Evolutionary conservation across 139 green algal species (phyloP).

Genomic region (Chlorella ohadii): DNA sequence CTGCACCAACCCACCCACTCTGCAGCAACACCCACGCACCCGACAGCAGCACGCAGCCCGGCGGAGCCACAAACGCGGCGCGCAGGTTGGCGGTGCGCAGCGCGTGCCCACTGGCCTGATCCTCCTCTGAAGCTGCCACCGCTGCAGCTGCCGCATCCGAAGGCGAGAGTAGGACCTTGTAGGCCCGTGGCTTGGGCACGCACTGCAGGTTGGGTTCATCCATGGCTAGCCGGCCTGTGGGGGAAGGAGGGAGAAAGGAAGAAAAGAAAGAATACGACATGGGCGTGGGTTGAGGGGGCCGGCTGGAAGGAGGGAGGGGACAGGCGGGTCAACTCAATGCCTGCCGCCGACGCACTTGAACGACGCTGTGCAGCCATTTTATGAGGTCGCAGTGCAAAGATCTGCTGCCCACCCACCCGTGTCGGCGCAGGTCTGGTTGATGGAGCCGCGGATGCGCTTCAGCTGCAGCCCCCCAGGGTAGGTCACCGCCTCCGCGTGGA

Average conservation of each 20-base stretch:
- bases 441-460: conserved; percentile 63
- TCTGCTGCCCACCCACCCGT: conserved; percentile 53
- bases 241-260: neutral
- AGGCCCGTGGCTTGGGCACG: conserved; percentile 58
- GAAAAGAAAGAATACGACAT: too few species aligned
- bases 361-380: too few species aligned
- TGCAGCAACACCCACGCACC: conserved; percentile 21
- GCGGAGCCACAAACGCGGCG: conserved; percentile 48
- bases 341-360: too few species aligned
- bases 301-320: too few species aligned
- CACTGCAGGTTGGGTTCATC: conserved; percentile 84
- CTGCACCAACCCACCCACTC: too few species aligned
- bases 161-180: conserved; percentile 30
- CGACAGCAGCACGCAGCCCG: conserved; percentile 48
- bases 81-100: conserved; percentile 38
- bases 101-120: neutral
- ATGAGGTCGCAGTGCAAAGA: too few species aligned
- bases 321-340: too few species aligned
- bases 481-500: neutral
- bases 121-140: neutral
- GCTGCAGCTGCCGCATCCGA: neutral
- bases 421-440: conserved; percentile 77
- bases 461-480: conserved; percentile 36
- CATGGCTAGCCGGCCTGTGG: conserved; percentile 78
- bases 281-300: too few species aligned